Evolutionary conservation across 768 basidiomycete species (phyloP).

Genomic region (Serpula lacrymans): DNA sequence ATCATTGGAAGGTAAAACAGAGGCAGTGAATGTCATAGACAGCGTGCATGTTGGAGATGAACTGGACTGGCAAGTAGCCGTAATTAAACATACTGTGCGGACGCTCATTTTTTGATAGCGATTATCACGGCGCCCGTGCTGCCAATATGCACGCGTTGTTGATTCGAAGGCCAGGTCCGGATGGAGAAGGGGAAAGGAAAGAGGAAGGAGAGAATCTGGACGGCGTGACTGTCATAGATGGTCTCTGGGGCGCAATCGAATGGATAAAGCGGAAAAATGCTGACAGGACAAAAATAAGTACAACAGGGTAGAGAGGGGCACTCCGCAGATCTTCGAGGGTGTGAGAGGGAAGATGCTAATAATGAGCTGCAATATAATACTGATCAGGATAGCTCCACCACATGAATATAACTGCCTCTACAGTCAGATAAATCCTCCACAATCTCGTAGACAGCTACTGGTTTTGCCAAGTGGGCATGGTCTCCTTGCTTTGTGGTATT

Average conservation of each 20-base stretch:
- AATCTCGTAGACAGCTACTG: too few species aligned
- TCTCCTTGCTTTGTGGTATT: constrained; percentile 21
- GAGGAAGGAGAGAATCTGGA: constrained; percentile 40
- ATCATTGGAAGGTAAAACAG: too few species aligned
- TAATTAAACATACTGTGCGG: not conserved
- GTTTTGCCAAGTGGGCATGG: too few species aligned
- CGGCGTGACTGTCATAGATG: constrained; percentile 36
- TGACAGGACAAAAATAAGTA: constrained; percentile 3
- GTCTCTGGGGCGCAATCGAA: constrained; percentile 32
- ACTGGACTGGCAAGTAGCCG: constrained; percentile 48
- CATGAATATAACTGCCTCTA: too few species aligned
- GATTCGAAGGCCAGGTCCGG: constrained; percentile 46
- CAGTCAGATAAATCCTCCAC: too few species aligned
- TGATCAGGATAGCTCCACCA: too few species aligned
- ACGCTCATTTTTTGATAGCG: constrained; percentile 43
- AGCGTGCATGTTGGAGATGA: constrained; percentile 79
- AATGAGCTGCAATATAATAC: too few species aligned
- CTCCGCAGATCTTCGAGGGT: too few species aligned
- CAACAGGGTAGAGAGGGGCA: too few species aligned
- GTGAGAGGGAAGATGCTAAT: too few species aligned
- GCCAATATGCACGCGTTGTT: constrained; percentile 59
- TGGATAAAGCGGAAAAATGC: constrained; percentile 28
- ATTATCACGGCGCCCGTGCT: constrained; percentile 57
- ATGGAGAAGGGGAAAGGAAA: constrained; percentile 45
- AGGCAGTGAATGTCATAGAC: too few species aligned